Conservation (phyloP, 768 basidiomycete species). For the Suillus plorans region DNA sequence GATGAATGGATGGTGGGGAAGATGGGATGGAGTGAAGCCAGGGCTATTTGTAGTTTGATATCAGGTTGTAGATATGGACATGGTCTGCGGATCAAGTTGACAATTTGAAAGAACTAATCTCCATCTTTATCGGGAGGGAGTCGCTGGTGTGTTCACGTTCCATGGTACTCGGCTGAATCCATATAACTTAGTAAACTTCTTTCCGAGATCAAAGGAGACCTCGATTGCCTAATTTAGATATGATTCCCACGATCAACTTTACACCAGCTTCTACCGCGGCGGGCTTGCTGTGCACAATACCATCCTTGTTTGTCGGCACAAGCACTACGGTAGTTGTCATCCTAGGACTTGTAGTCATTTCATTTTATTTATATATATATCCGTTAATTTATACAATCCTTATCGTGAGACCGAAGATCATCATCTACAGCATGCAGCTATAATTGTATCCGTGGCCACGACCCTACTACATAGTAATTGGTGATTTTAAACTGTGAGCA, state of each 20-base stretch:
- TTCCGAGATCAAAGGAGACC: constrained; percentile 24
- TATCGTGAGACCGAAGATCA: constrained; percentile 1
- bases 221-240: background rate
- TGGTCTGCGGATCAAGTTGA: constrained; percentile 7
- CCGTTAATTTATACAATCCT: background rate
- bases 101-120: constrained; percentile 7
- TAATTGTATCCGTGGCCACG: no score
- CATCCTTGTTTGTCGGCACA: background rate
- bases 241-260: constrained; percentile 4
- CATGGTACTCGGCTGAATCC: constrained; percentile 16
- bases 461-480: no score
- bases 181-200: constrained; percentile 6
- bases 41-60: constrained; percentile 1
- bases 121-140: constrained; percentile 20
- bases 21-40: background rate
- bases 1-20: background rate
- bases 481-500: no score
- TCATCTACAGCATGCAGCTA: no score
- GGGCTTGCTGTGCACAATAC: background rate
- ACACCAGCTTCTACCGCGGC: background rate
- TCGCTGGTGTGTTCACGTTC: constrained; percentile 7
- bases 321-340: background rate
- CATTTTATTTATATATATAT: background rate
- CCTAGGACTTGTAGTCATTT: background rate
- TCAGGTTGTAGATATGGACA: background rate